A percentile compares a stretch with the other conserved stretches of the same genome.
Evolutionary conservation across 2,329 filamentous ascomycete genomes (phyloP).

Genomic region (Diaporthe sp.): DNA sequence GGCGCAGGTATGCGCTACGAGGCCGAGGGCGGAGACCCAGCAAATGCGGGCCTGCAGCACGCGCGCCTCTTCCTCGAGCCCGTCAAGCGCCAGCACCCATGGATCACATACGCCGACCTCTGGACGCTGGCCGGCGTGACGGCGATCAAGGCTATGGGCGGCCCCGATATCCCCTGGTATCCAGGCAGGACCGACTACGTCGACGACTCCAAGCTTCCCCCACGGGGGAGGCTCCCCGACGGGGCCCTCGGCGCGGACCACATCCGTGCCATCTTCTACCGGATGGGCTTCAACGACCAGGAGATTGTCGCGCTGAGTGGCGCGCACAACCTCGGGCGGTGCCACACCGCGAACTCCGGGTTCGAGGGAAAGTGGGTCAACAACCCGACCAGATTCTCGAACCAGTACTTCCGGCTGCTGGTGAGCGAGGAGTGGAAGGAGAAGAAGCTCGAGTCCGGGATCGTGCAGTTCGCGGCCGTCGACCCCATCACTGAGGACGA

Average conservation of each 20-base stretch:
- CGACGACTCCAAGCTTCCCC: conserved; percentile 70
- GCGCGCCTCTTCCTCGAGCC: conserved; percentile 74
- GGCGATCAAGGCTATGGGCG: conserved; percentile 71
- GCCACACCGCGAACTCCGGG: conserved; percentile 61
- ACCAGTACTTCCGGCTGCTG: conserved; percentile 52
- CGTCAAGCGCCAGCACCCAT: conserved; percentile 68
- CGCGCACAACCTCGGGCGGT: conserved; percentile 89
- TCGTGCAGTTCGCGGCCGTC: conserved; percentile 70
- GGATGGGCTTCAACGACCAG: conserved; percentile 98
- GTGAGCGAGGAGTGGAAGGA: conserved; percentile 54
- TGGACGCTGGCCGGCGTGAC: conserved; percentile 73
- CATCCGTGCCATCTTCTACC: conserved; percentile 90
- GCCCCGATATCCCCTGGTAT: conserved; percentile 67
- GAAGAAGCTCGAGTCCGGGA: conserved; percentile 63
- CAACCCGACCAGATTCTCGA: conserved; percentile 53
- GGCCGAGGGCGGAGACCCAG: conserved; percentile 72
- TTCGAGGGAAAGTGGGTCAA: conserved; percentile 54
- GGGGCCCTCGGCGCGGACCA: conserved; percentile 82
- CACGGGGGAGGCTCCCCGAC: conserved; percentile 77
- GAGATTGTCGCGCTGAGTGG: conserved; percentile 93
- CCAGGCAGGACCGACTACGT: conserved; percentile 72
- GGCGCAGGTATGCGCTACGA: conserved; percentile 77
- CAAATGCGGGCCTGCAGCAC: conserved; percentile 74
- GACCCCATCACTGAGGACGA: conserved; percentile 68
- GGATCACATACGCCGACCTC: conserved; percentile 75